Conservation (phyloP, 1,139 yeast species). For the Diutina sp. region DNA sequence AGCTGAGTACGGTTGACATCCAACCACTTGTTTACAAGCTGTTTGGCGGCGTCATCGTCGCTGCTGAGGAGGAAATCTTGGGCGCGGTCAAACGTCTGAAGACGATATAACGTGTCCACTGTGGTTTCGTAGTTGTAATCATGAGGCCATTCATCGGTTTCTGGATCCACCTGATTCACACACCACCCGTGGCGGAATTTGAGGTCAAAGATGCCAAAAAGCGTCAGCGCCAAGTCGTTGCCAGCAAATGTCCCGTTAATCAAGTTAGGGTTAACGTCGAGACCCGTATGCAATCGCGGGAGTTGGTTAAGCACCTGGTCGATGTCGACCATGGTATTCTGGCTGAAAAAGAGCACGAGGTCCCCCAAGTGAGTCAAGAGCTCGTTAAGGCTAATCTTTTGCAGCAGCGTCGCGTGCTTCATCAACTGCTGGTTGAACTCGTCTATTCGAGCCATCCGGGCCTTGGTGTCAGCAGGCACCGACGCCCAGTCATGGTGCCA, state of each 20-base stretch:
- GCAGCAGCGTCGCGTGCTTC: slow-evolving; percentile 2
- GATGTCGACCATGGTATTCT: slow-evolving; percentile 10
- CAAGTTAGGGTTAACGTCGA: slow-evolving; percentile 62
- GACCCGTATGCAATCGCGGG: slow-evolving; percentile 61
- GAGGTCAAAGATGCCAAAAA: slow-evolving; percentile 28
- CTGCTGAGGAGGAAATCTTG: slow-evolving; percentile 25
- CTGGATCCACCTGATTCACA: slow-evolving; percentile 8
- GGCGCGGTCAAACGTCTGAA: slow-evolving; percentile 30
- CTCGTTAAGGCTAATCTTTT: slow-evolving; percentile 11
- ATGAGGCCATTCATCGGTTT: slow-evolving; percentile 3
- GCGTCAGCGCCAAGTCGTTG: slow-evolving; percentile 17
- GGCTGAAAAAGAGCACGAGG: slow-evolving; percentile 13
- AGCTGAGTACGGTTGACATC: slow-evolving; percentile 52
- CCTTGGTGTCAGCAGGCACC: neutral
- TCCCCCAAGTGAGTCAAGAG: slow-evolving; percentile 35
- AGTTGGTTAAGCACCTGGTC: slow-evolving; percentile 33
- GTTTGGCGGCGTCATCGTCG: slow-evolving; percentile 6
- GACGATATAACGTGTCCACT: slow-evolving; percentile 12
- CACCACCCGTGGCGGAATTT: slow-evolving; percentile 42
- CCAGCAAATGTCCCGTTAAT: slow-evolving; percentile 45
- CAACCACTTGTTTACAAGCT: slow-evolving; percentile 26
- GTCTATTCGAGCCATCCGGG: neutral
- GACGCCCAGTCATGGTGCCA: neutral
- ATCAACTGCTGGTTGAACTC: slow-evolving; percentile 9
- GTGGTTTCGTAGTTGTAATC: neutral